A percentile compares a stretch with the other conserved stretches of the same genome.
Evolutionary conservation across 2,329 filamentous ascomycete genomes (phyloP).

Genomic region (Aspergillus sp.): DNA sequence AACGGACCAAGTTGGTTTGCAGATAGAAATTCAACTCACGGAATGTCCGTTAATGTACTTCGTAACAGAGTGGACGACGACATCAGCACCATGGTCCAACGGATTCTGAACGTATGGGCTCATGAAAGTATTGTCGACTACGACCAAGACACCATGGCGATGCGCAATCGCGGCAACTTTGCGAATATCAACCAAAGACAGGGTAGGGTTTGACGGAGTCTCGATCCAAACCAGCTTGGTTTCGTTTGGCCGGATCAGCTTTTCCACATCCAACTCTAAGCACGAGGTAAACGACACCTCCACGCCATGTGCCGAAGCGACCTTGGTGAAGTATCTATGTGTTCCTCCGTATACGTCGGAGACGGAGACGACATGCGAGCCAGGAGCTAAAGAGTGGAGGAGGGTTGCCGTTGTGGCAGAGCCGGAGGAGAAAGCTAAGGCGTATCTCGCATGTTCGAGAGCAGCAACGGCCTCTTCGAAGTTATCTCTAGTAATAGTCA

Average conservation of each 20-base stretch:
- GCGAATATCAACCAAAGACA: conserved; percentile 88
- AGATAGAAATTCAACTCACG: conserved; percentile 29
- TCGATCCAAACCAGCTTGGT: conserved; percentile 98
- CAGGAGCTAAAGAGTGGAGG: conserved; percentile 85
- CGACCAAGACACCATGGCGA: conserved; percentile 83
- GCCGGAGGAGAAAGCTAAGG: conserved; percentile 90
- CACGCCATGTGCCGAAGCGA: conserved; percentile 90
- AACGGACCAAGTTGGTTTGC: background rate
- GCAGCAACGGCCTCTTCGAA: conserved; percentile 90
- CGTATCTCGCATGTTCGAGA: conserved; percentile 88
- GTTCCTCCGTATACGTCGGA: conserved; percentile 98
- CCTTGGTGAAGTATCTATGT: conserved; percentile 98
- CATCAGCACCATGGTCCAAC: conserved; percentile 89
- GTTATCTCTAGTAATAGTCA: conserved; percentile 62
- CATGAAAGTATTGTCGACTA: conserved; percentile 99
- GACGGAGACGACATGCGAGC: conserved; percentile 92
- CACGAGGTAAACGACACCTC: conserved; percentile 90
- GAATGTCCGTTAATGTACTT: conserved; percentile 99
- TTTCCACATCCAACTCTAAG: conserved; percentile 83
- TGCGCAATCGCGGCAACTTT: conserved; percentile 82
- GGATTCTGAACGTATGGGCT: conserved; percentile 97
- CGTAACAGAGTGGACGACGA: conserved; percentile 94
- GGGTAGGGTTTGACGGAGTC: conserved; percentile 88
- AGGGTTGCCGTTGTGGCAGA: conserved; percentile 92
- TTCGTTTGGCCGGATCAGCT: conserved; percentile 75